Evolutionary conservation across 2,329 filamentous ascomycete species (phyloP).

Genomic region (Tolypocladium pustulatum): DNA sequence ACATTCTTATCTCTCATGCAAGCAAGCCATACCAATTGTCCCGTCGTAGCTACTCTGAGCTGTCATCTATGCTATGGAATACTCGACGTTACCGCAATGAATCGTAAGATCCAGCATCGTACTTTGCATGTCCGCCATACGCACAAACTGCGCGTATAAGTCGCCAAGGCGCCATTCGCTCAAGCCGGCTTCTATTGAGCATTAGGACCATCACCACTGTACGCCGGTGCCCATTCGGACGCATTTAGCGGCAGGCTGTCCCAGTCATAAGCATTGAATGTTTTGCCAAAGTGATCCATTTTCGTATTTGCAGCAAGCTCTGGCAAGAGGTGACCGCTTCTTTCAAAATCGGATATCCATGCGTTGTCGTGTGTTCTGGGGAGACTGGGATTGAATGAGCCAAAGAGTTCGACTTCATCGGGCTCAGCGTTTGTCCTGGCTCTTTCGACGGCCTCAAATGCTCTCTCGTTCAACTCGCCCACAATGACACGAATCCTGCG

Average conservation of each 20-base stretch:
- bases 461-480: background rate
- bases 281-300: background rate
- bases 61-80: background rate
- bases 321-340: background rate
- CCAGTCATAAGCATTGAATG: background rate
- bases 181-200: background rate
- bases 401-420: background rate
- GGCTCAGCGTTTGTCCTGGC: background rate
- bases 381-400: background rate
- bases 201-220: background rate
- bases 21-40: background rate
- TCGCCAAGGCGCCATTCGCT: background rate
- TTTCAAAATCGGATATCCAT: background rate
- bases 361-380: background rate
- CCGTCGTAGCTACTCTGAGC: background rate
- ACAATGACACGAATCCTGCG: conserved; percentile 1
- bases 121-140: background rate
- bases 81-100: background rate
- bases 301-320: background rate
- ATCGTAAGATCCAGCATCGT: background rate
- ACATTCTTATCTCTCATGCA: background rate
- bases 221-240: background rate
- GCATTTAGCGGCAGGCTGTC: background rate
- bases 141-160: too few species aligned
- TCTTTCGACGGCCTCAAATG: background rate